phyloP scores from a whole-genome alignment of 805 yeast genomes.

The Candida pini region DNA sequence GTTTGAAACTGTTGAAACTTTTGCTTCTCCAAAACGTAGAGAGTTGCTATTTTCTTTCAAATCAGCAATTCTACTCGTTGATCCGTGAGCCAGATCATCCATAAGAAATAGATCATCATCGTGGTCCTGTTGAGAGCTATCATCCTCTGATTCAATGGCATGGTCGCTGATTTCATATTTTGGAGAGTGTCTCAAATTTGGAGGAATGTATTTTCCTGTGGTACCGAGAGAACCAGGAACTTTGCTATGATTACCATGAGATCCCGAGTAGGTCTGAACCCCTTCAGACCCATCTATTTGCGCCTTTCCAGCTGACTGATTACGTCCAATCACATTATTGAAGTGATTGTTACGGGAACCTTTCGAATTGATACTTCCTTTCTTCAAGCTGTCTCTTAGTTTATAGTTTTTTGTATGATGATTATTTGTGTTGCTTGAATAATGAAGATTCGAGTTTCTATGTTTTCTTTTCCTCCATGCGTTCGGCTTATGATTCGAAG shows the following conservation, averaged over 20 bases:
- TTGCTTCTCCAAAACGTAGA: conserved; percentile 6
- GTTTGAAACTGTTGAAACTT: conserved; percentile 11
- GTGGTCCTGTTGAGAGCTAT: conserved; percentile 21
- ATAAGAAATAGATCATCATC: conserved; percentile 34
- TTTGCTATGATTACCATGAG: too few species aligned
- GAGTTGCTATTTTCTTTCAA: conserved; percentile 1
- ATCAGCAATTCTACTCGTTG: too few species aligned
- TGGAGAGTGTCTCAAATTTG: conserved; percentile 54
- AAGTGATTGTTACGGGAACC: neutral
- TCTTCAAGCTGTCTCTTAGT: conserved; percentile 9
- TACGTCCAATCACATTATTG: conserved; percentile 8
- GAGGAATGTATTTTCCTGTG: conserved; percentile 64
- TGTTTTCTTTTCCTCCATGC: conserved; percentile 26
- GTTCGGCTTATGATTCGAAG: too few species aligned
- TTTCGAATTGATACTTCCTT: conserved; percentile 2
- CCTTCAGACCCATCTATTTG: conserved; percentile 1
- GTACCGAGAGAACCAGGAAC: conserved; percentile 24
- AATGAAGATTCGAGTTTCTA: conserved; percentile 14
- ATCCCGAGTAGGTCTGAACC: too few species aligned
- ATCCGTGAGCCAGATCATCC: conserved; percentile 26
- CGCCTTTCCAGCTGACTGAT: conserved; percentile 19
- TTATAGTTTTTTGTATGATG: conserved; percentile 14
- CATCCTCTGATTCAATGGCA: conserved; percentile 27
- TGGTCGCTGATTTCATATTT: conserved; percentile 15
- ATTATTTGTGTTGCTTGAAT: conserved; percentile 11